Base-by-base conservation (phyloP, 2,329 filamentous ascomycete species). In the Pseudopyricularia cyperi region DNA sequence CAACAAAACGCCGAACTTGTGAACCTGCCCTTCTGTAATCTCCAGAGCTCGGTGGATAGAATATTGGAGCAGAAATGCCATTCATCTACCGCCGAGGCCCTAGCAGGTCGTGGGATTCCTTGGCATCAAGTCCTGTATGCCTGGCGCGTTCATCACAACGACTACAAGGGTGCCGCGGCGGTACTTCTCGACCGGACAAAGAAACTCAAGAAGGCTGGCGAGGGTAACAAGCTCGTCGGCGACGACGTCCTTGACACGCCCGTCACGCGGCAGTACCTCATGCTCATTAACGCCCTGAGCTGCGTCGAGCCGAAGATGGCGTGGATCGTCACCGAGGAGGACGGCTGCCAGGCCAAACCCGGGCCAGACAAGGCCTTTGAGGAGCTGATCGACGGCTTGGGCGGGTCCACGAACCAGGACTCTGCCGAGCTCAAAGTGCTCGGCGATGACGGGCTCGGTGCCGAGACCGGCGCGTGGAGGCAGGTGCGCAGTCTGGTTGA, bases 41-140 rank as follows among this genome's bases (percentile, higher is more conserved):
- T 96, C 46, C 80, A 85, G 58, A 80, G 83, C 52, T 79, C 84
- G 24, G 85, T 96, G 17, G 91, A 98, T 62, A 79, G 82, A 5
- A 82, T 89, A 35, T 77, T 98, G 11, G 72, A 79, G 7, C 79
- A 82, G 34, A 80, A 87, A 59, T 89, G 87, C 63, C 79, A 79
- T 79, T 52, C 80, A 83, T 26, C 19, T 11, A 42, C 22, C 34
- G 35, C 32, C 17, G 37, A 37, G 19, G 52, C 80, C 83, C 34
- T 71, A 80, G 11, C 51, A 24, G 39, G 39, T 1, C 71, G 69
- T 37, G 80, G 79, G 9, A 77, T 82, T 1, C 86, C 88, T 3
- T 95, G 90, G 63, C 87, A 93, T 63, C 87, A 91, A 60, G 85
- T 96, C 53, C 79, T 97, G 48, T 95, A 96, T 65, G 83, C 90